These are phyloP conservation scores for Dothistroma pini DNA, from an alignment of 2,329 filamentous ascomycete species.

Conservation along the genomic window DNA sequence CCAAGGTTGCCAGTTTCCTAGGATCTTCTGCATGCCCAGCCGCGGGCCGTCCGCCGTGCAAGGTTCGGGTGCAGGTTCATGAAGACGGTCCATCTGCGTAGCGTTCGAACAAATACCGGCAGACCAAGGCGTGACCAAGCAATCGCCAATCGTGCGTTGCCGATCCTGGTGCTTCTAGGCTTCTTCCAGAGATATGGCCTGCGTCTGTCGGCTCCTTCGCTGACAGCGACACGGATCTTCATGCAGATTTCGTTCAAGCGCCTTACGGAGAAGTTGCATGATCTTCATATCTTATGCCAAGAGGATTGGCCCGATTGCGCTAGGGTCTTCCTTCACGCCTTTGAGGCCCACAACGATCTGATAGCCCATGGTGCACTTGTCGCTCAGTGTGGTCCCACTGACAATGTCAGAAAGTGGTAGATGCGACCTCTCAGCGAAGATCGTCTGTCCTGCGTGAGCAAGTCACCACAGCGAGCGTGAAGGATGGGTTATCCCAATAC, in stretches of 20 bases:
- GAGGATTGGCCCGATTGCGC: background rate
- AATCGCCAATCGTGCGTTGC: background rate
- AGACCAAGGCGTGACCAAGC: background rate
- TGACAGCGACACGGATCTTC: background rate
- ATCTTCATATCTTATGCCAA: background rate
- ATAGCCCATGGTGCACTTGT: background rate
- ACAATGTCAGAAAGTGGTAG: background rate
- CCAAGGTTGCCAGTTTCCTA: background rate
- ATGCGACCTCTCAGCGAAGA: background rate
- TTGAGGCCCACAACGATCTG: background rate
- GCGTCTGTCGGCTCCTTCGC: background rate
- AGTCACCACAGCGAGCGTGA: background rate
- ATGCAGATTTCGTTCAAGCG: background rate
- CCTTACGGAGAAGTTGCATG: background rate
- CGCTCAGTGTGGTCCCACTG: background rate
- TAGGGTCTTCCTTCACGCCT: background rate
- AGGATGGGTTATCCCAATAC: background rate
- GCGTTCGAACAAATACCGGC: background rate
- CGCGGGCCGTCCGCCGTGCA: background rate
- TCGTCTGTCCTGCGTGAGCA: background rate
- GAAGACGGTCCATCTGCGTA: constrained; percentile 1
- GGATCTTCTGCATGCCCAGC: background rate
- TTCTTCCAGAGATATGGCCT: background rate
- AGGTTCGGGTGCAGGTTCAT: background rate
- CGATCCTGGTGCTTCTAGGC: background rate